phyloP scores from a whole-genome alignment of 306 rosid species.

The Amphicarpaea edgeworthii region DNA sequence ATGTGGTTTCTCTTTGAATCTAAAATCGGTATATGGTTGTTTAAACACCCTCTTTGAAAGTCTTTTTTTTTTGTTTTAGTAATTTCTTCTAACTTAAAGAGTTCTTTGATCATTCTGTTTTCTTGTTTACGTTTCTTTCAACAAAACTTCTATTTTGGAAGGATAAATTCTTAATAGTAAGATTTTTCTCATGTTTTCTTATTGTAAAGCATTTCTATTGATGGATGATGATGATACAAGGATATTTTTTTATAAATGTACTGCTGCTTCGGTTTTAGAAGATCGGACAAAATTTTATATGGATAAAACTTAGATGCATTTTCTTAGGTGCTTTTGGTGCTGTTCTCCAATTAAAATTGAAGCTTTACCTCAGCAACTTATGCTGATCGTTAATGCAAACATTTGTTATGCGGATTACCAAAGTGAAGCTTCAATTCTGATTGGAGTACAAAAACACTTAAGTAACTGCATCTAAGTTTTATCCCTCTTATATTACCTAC shows the following conservation, averaged over 20 bases:
- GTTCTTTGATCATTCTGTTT: conserved; percentile 5
- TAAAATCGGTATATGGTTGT: conserved; percentile 16
- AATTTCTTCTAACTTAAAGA: too few relatives aligned
- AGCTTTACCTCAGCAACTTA: not conserved
- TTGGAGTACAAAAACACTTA: not conserved
- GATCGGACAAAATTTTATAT: not conserved
- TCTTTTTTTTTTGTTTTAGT: too few relatives aligned
- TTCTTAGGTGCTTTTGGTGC: not conserved
- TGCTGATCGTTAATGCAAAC: not conserved
- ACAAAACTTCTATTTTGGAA: conserved; percentile 1
- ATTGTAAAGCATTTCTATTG: not conserved
- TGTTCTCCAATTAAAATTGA: not conserved
- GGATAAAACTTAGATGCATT: not conserved
- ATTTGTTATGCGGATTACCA: not conserved
- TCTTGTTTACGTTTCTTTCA: not conserved
- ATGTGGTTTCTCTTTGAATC: conserved; percentile 14
- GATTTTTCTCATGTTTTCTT: not conserved
- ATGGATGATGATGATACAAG: conserved; percentile 32
- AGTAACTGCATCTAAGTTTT: not conserved
- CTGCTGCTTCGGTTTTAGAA: not conserved
- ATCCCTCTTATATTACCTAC: not conserved
- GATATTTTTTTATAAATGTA: conserved; percentile 10
- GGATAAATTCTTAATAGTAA: not conserved
- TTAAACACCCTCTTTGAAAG: not conserved
- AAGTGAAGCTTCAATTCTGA: not conserved